Base-by-base conservation (phyloP, 2,329 filamentous ascomycete genomes). In the Ophiocordyceps polyrhachis-furcata region DNA sequence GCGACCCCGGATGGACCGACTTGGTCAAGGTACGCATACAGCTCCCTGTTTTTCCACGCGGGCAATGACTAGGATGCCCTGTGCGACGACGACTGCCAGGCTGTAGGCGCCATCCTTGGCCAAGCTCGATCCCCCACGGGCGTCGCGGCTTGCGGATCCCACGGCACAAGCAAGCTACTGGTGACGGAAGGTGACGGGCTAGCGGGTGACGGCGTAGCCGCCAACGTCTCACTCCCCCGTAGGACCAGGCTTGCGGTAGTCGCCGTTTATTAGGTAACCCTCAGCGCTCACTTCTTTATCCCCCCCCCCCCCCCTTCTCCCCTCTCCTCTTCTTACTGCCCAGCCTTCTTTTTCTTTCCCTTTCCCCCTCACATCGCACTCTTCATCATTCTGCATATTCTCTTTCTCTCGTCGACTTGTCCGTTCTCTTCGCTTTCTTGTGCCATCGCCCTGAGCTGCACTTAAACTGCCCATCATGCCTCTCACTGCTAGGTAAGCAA, bases 401-500 rank as follows among this genome's bases (percentile, higher is more conserved):
- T 6, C 6, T 23, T 11, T 9, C 19, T 6, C 6, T 23, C 23
- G 21, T 25, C 40, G 40, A n/a, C 20, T 5, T 37, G 15, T n/a
- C 21, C 23, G n/a, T 20, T 31, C 20, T n/a, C 14, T 17, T 41
- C 21, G 38, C 38, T 21, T 20, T 19, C 8, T 23, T 20, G 38
- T 14, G 19, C 23, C 19, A 41, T 19, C 25, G 25, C 25, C 25
- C 8, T 28, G 25, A 28, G 25, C 25, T 28, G 25, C 25, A 28
- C 25, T 28, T 45, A 20, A 21, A 49, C 51, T 49, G 52, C 48
- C 48, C 64, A 72, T 46, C 51, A 76, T 76, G 73, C 58, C 73
- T 65, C 72, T 76, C 69, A 76, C 73, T 56, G 66, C 62, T 43
- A 74, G 69, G 71, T 74, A 69, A 61, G 67, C 25, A 28, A 28